Percentiles rank a stretch among this genome's conserved stretches.
phyloP scores from a whole-genome alignment of 1,139 yeast genomes.

The Diutina rugosa region DNA sequence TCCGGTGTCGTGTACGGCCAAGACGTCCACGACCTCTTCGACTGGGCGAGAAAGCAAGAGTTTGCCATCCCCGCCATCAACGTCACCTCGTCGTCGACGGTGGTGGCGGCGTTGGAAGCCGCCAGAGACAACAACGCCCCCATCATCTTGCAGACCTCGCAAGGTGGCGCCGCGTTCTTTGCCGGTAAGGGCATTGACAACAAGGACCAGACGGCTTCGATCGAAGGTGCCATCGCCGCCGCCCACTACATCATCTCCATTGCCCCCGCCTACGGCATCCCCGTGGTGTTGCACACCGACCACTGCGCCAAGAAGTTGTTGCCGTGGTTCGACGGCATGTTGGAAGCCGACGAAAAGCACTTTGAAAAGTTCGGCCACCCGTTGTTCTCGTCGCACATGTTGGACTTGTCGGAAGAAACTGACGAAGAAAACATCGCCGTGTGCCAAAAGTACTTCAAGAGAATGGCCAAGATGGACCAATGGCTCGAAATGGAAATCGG shows the following conservation, averaged over 20 bases:
- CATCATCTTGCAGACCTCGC: conserved; percentile 91
- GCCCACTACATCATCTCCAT: conserved; percentile 94
- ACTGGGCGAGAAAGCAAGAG: conserved; percentile 85
- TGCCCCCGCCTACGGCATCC: conserved; percentile 94
- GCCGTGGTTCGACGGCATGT: conserved; percentile 98
- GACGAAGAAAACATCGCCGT: conserved; percentile 93
- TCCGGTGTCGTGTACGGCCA: conserved; percentile 99
- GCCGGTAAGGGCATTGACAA: conserved; percentile 98
- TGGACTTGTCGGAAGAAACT: conserved; percentile 92
- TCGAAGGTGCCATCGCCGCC: conserved; percentile 94
- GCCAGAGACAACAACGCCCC: conserved; percentile 96
- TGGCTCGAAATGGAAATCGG: conserved; percentile 99
- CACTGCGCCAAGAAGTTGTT: conserved; percentile 98
- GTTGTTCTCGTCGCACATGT: conserved; percentile 97
- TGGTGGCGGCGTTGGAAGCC: conserved; percentile 93
- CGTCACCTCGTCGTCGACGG: conserved; percentile 96
- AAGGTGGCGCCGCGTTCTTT: conserved; percentile 99
- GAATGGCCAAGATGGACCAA: conserved; percentile 90
- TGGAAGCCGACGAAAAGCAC: conserved; percentile 91
- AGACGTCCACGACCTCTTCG: conserved; percentile 85
- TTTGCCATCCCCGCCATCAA: conserved; percentile 98
- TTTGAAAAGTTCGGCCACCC: conserved; percentile 83
- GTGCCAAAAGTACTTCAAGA: conserved; percentile 89
- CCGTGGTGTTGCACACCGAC: conserved; percentile 95
- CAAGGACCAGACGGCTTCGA: conserved; percentile 87